Conservation (phyloP, 306 rosid genomes). For the Begonia masoniana region DNA sequence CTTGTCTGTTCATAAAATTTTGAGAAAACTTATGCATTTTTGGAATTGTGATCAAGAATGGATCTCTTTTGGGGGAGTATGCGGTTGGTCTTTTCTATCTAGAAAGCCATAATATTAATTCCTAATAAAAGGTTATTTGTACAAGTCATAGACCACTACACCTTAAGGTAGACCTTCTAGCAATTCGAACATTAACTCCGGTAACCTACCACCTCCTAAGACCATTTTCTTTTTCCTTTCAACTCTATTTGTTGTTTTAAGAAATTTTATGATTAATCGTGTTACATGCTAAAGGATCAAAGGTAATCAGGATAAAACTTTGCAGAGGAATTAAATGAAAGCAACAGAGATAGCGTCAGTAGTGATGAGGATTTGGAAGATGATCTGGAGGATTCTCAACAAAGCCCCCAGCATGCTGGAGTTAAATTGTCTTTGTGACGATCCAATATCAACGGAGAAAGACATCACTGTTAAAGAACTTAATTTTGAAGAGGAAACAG, state of each 20-base stretch:
- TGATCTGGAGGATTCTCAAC: constrained; percentile 14
- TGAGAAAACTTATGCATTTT: neutral
- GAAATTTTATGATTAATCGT: neutral
- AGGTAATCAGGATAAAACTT: constrained; percentile 1
- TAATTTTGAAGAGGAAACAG: constrained; percentile 78
- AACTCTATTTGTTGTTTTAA: too few relatives aligned
- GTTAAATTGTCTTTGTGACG: constrained; percentile 27
- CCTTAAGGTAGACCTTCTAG: too few relatives aligned
- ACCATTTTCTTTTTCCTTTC: too few relatives aligned
- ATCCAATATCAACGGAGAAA: constrained; percentile 15
- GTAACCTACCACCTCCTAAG: too few relatives aligned
- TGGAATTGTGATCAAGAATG: too few relatives aligned
- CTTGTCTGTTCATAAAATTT: too few relatives aligned
- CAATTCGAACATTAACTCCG: too few relatives aligned
- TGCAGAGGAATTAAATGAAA: constrained; percentile 34
- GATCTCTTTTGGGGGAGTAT: too few relatives aligned
- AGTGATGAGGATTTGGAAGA: constrained; percentile 36
- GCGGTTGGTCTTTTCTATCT: too few relatives aligned
- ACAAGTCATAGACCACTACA: too few relatives aligned
- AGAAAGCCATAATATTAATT: too few relatives aligned
- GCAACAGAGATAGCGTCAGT: constrained; percentile 30
- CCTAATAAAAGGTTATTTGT: too few relatives aligned
- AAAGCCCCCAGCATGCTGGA: constrained; percentile 22
- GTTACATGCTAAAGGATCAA: neutral
- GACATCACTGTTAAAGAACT: constrained; percentile 32